Conservation (phyloP, 306 rosid species). For the Pterocarpus macrocarpus region DNA sequence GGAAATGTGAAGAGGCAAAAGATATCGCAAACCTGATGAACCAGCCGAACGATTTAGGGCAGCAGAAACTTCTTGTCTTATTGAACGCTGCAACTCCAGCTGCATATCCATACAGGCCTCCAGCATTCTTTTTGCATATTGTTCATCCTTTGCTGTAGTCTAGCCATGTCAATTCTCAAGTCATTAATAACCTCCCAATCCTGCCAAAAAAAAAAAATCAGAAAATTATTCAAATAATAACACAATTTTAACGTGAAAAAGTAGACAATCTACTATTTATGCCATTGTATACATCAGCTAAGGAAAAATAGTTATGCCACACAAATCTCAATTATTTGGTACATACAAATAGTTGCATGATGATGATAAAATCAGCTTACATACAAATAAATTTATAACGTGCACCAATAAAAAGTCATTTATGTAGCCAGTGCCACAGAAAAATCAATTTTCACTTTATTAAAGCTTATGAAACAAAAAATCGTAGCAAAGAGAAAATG, state of each 20-base stretch:
- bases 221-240: background rate
- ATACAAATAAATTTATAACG: constrained; percentile 11
- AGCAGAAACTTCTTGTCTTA: constrained; percentile 94
- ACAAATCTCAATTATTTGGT: background rate
- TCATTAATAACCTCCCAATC: constrained; percentile 92
- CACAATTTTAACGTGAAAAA: background rate
- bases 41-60: constrained; percentile 77
- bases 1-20: constrained; percentile 3
- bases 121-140: constrained; percentile 87
- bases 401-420: constrained; percentile 4
- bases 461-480: constrained; percentile 22
- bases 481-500: constrained; percentile 34
- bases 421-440: background rate
- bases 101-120: constrained; percentile 99
- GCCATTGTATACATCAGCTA: constrained; percentile 6
- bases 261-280: background rate
- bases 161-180: constrained; percentile 91
- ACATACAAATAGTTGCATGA: background rate
- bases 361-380: background rate
- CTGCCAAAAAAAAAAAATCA: constrained; percentile 52
- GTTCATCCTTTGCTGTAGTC: constrained; percentile 90
- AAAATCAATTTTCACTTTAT: background rate
- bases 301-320: background rate
- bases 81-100: constrained; percentile 93
- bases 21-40: constrained; percentile 64